phyloP scores from a whole-genome alignment of 106 monocot genomes.

The Dendrobium chrysotoxum region DNA sequence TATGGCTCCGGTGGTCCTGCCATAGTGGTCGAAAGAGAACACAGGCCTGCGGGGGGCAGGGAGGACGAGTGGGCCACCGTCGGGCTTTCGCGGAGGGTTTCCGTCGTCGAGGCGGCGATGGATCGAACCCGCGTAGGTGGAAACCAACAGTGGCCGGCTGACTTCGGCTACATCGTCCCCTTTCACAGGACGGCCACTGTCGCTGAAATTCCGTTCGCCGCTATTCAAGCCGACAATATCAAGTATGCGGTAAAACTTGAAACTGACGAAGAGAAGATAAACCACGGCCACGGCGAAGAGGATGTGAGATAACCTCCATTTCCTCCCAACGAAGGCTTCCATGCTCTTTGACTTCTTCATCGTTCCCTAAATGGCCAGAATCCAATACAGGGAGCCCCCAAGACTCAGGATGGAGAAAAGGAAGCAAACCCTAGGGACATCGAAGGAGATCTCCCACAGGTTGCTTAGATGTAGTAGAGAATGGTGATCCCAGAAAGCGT shows the following conservation, averaged over 20 bases:
- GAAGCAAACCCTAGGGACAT: background rate
- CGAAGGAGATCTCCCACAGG: background rate
- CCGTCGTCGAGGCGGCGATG: constrained; percentile 16
- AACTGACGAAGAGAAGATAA: constrained; percentile 53
- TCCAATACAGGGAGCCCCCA: background rate
- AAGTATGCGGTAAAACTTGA: constrained; percentile 44
- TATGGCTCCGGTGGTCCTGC: constrained; percentile 48
- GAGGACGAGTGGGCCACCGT: constrained; percentile 4
- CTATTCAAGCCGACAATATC: constrained; percentile 18
- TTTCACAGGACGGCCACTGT: constrained; percentile 6
- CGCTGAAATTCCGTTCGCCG: constrained; percentile 19
- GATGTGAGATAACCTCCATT: constrained; percentile 22
- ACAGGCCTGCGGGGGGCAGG: background rate
- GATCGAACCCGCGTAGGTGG: constrained; percentile 12
- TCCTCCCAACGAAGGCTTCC: constrained; percentile 25
- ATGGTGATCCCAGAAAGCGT: background rate
- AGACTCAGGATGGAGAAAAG: background rate
- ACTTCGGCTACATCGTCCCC: constrained; percentile 4
- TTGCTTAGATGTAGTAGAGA: background rate
- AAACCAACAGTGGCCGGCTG: constrained; percentile 5
- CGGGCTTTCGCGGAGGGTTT: constrained; percentile 6
- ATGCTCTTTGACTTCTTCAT: constrained; percentile 49
- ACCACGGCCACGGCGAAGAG: constrained; percentile 30
- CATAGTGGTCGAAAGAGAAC: constrained; percentile 12
- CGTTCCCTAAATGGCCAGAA: background rate